phyloP scores from a whole-genome alignment of 805 yeast species.

The Helenozyma baotianmanensis region DNA sequence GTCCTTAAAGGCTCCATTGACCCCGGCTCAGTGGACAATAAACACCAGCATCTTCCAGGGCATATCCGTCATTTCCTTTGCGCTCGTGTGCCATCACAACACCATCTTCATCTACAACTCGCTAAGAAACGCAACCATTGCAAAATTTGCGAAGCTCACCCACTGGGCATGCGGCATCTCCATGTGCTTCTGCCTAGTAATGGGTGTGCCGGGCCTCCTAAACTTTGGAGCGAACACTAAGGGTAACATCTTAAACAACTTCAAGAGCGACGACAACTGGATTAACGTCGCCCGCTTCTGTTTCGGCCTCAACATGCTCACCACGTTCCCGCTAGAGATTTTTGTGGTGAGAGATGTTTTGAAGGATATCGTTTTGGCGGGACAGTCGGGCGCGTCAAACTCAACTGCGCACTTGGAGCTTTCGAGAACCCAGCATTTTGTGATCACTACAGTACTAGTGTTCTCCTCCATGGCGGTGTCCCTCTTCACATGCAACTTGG shows the following conservation, averaged over 20 bases:
- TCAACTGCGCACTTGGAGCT: slow-evolving; percentile 37
- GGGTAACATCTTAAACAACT: slow-evolving; percentile 86
- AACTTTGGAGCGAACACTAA: slow-evolving; percentile 74
- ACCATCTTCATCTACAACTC: slow-evolving; percentile 88
- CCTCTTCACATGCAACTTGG: slow-evolving; percentile 78
- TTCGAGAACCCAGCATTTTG: slow-evolving; percentile 48
- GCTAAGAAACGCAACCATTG: slow-evolving; percentile 67
- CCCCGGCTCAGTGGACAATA: slow-evolving; percentile 43
- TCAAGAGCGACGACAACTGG: slow-evolving; percentile 66
- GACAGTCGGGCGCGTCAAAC: slow-evolving; percentile 13
- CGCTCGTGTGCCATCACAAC: slow-evolving; percentile 93
- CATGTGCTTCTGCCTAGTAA: slow-evolving; percentile 67
- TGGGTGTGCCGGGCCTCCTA: slow-evolving; percentile 76
- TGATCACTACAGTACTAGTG: slow-evolving; percentile 63
- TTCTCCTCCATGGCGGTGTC: slow-evolving; percentile 71
- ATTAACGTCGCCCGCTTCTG: slow-evolving; percentile 86
- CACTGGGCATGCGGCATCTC: slow-evolving; percentile 82
- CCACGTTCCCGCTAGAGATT: slow-evolving; percentile 86
- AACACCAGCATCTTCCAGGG: slow-evolving; percentile 75
- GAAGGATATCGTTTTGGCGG: slow-evolving; percentile 50
- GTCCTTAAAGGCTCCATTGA: slow-evolving; percentile 45
- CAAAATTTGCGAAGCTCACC: slow-evolving; percentile 69
- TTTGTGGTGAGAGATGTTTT: slow-evolving; percentile 87
- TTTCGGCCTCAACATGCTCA: slow-evolving; percentile 87
- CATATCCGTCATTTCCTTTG: slow-evolving; percentile 89